A percentile compares a stretch with the other conserved stretches of the same genome.
These are phyloP conservation scores for Daldinia vernicosa DNA, from an alignment of 495 filamentous ascomycete genomes.

Conservation along the genomic window DNA sequence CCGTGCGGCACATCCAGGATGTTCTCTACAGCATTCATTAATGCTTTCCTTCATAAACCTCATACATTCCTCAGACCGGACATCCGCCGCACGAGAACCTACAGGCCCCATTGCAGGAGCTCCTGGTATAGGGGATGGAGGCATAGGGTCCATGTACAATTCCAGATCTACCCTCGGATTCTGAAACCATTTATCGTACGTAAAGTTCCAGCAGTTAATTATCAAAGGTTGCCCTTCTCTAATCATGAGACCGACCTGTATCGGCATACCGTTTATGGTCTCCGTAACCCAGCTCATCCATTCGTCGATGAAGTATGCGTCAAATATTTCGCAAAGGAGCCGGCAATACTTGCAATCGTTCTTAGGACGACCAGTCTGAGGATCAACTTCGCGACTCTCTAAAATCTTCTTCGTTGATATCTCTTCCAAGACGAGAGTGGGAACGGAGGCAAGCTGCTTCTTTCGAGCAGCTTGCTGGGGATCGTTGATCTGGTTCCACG, in stretches of 20 bases:
- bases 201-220: slow-evolving; percentile 34
- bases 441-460: slow-evolving; percentile 20
- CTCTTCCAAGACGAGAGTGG: slow-evolving; percentile 22
- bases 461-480: slow-evolving; percentile 2
- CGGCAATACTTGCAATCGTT: slow-evolving; percentile 33
- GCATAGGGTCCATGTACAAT: slow-evolving; percentile 29
- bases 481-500: not conserved
- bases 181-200: slow-evolving; percentile 34
- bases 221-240: slow-evolving; percentile 26
- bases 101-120: slow-evolving; percentile 14
- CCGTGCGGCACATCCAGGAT: not conserved
- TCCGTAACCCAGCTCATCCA: slow-evolving; percentile 36
- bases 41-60: slow-evolving; percentile 32
- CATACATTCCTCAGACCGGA: slow-evolving; percentile 24
- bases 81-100: slow-evolving; percentile 18
- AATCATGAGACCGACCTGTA: slow-evolving; percentile 29
- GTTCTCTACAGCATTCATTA: slow-evolving; percentile 18
- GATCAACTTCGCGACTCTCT: slow-evolving; percentile 25
- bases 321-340: slow-evolving; percentile 29
- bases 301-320: slow-evolving; percentile 30
- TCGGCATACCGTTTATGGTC: slow-evolving; percentile 29
- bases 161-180: slow-evolving; percentile 31
- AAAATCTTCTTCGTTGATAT: slow-evolving; percentile 26
- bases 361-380: slow-evolving; percentile 21
- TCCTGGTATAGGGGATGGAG: slow-evolving; percentile 23